Percentiles rank a stretch among this genome's conserved stretches.
Evolutionary conservation across 306 rosid genomes (phyloP).

Genomic region (Prunus armeniaca): DNA sequence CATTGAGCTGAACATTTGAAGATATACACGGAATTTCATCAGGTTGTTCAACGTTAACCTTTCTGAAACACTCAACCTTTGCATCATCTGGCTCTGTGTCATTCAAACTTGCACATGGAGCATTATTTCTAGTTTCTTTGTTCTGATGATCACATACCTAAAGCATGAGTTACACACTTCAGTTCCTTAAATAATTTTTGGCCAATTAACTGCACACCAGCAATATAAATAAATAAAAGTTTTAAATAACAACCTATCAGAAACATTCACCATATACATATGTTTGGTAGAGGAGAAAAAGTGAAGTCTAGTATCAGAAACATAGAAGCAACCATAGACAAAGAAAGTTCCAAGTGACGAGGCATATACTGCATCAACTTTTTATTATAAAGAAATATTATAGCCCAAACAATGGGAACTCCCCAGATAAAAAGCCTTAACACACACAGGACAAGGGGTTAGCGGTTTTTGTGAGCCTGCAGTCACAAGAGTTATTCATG

Average conservation of each 20-base stretch:
- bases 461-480: background rate
- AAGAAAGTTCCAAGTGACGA: background rate
- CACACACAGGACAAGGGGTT: background rate
- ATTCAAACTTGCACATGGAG: conserved; percentile 36
- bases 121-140: conserved; percentile 49
- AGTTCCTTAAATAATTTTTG: conserved; percentile 24
- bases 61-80: conserved; percentile 52
- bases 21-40: conserved; percentile 52
- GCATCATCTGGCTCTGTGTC: conserved; percentile 42
- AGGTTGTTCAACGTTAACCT: conserved; percentile 44
- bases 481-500: background rate
- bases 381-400: background rate
- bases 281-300: background rate
- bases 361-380: background rate
- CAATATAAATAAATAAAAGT: background rate
- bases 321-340: background rate
- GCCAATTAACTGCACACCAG: conserved; percentile 11
- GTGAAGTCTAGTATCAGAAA: background rate
- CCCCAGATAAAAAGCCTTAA: background rate
- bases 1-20: conserved; percentile 48
- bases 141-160: conserved; percentile 65
- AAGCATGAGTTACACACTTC: conserved; percentile 30
- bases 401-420: background rate
- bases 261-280: background rate
- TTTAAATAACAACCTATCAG: background rate